phyloP scores from a whole-genome alignment of 768 basidiomycete species.

The Cystofilobasidium ferigula region DNA sequence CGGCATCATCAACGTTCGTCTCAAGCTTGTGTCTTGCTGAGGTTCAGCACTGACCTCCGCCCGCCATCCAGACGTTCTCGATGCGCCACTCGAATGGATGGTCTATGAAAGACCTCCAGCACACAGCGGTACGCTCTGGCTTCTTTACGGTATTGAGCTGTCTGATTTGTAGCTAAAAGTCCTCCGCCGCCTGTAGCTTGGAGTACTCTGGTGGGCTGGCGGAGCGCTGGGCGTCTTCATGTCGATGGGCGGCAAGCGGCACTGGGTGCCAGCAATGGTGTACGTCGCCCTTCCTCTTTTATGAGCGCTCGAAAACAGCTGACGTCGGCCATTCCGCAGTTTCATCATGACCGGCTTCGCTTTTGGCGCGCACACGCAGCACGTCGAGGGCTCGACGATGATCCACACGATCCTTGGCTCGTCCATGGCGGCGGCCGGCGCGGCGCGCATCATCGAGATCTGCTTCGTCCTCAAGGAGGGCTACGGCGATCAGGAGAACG shows the following conservation, averaged over 20 bases:
- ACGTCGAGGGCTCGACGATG: constrained; percentile 69
- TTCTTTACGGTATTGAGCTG: background rate
- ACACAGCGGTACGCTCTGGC: background rate
- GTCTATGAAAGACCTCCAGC: constrained; percentile 25
- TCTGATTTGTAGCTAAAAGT: background rate
- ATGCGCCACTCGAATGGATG: constrained; percentile 24
- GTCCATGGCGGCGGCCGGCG: constrained; percentile 62
- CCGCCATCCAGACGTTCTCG: constrained; percentile 9
- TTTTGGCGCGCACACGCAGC: constrained; percentile 82
- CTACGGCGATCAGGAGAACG: constrained; percentile 29
- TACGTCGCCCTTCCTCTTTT: constrained; percentile 32
- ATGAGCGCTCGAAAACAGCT: background rate
- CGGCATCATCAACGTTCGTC: constrained; percentile 22
- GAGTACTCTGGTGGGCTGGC: constrained; percentile 60
- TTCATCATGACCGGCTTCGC: constrained; percentile 88
- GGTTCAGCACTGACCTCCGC: background rate
- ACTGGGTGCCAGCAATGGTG: constrained; percentile 72
- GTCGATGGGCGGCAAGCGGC: constrained; percentile 67
- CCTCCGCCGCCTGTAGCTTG: constrained; percentile 39
- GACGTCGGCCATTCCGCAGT: constrained; percentile 38
- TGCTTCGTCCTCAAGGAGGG: constrained; percentile 52
- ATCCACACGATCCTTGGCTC: constrained; percentile 39
- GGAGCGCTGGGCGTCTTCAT: constrained; percentile 79
- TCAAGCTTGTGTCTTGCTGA: background rate
- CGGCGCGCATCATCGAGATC: constrained; percentile 68